These are phyloP conservation scores for Alternaria postmessia DNA, from an alignment of 2,329 filamentous ascomycete genomes.

Conservation along the genomic window DNA sequence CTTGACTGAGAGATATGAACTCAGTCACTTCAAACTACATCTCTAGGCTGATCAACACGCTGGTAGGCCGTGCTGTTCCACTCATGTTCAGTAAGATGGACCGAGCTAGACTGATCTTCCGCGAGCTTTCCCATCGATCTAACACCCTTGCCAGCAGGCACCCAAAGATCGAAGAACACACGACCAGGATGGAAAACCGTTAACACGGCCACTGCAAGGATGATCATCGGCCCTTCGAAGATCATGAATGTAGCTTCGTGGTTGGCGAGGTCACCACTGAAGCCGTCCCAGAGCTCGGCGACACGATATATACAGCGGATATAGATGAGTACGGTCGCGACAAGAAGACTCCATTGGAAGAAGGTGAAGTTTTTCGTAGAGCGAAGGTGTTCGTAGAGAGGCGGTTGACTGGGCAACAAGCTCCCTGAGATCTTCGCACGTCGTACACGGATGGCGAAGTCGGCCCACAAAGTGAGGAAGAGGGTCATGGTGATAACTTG, in stretches of 20 bases:
- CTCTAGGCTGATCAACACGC: constrained; percentile 8
- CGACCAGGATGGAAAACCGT: no score
- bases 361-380: constrained; percentile 20
- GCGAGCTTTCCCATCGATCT: constrained; percentile 19
- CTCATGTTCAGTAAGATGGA: constrained; percentile 16
- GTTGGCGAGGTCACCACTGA: constrained; percentile 55
- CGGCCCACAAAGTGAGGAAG: constrained; percentile 54
- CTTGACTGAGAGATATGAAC: neutral
- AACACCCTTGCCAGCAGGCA: neutral
- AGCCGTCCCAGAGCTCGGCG: constrained; percentile 57
- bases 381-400: constrained; percentile 32
- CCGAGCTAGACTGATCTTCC: constrained; percentile 15
- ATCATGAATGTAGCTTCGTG: constrained; percentile 59
- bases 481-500: constrained; percentile 62
- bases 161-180: no score
- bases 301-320: constrained; percentile 58
- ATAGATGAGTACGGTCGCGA: constrained; percentile 56
- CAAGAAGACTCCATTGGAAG: constrained; percentile 37
- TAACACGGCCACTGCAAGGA: no score
- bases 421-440: constrained; percentile 26
- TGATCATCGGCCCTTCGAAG: constrained; percentile 56
- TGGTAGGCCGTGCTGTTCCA: constrained; percentile 26
- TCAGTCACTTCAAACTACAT: neutral
- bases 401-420: constrained; percentile 28
- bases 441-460: constrained; percentile 41